Evolutionary conservation across 345 rosid genomes (phyloP).

Genomic region (Litchi chinensis): DNA sequence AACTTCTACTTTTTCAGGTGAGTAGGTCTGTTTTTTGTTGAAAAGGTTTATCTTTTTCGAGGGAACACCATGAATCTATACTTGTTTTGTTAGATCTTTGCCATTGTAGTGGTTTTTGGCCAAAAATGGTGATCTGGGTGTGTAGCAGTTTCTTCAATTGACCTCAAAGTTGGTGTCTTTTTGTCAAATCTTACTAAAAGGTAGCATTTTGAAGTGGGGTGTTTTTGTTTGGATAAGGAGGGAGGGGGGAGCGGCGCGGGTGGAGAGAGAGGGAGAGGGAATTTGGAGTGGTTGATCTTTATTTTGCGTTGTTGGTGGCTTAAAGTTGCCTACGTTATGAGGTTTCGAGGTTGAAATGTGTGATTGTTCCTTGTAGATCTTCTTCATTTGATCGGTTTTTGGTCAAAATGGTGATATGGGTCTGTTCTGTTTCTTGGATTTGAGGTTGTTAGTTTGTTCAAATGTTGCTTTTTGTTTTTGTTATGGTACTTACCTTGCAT

Average conservation of each 20-base stretch:
- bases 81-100: constrained; percentile 40
- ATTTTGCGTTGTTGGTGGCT: not conserved
- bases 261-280: too few species aligned
- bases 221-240: not conserved
- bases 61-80: not conserved
- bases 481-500: constrained; percentile 3
- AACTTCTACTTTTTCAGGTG: constrained; percentile 30
- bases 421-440: constrained; percentile 29
- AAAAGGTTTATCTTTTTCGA: not conserved
- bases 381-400: constrained; percentile 26
- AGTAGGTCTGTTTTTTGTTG: not conserved
- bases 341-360: constrained; percentile 6
- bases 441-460: constrained; percentile 11
- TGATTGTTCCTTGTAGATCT: constrained; percentile 29
- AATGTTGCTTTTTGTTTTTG: not conserved
- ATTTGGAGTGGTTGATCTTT: not conserved
- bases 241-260: not conserved
- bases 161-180: not conserved
- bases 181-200: not conserved
- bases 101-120: constrained; percentile 28
- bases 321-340: not conserved
- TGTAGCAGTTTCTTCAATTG: constrained; percentile 21
- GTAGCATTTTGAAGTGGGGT: not conserved
- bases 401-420: constrained; percentile 19
- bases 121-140: constrained; percentile 30